Evolutionary conservation across 306 rosid species (phyloP).

Genomic region (Begonia peltatifolia): DNA sequence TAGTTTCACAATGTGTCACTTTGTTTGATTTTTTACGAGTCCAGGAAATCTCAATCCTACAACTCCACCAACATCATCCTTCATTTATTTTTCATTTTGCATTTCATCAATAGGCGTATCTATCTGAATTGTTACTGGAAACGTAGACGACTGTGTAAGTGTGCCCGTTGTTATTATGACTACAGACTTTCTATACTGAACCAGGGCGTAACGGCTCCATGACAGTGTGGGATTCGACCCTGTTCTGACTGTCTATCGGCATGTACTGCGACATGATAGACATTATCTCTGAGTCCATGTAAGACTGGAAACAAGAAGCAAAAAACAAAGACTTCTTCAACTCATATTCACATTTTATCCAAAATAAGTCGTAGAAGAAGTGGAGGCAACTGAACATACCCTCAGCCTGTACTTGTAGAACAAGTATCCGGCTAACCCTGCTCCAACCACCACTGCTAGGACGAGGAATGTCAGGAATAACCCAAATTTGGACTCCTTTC

Average conservation of each 20-base stretch:
- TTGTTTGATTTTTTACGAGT: no score
- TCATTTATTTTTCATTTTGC: no score
- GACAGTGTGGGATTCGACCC: slow-evolving; percentile 39
- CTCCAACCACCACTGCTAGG: slow-evolving; percentile 48
- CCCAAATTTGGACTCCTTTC: slow-evolving; percentile 51
- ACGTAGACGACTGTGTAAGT: no score
- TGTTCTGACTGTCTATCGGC: slow-evolving; percentile 66
- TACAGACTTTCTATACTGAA: slow-evolving; percentile 8
- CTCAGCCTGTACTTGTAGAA: slow-evolving; percentile 92
- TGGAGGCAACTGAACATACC: slow-evolving; percentile 20
- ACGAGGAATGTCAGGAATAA: slow-evolving; percentile 34
- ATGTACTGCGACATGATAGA: slow-evolving; percentile 96
- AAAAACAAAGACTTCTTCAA: no score
- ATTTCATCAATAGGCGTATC: no score
- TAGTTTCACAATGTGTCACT: no score
- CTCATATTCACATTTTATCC: no score
- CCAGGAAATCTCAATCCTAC: no score
- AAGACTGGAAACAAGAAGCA: slow-evolving; percentile 33
- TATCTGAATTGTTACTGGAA: no score
- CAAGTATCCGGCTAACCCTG: slow-evolving; percentile 51
- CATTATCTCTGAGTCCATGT: slow-evolving; percentile 97
- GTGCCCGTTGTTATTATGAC: no score
- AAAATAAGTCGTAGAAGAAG: no score
- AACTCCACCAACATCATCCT: no score
- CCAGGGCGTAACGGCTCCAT: slow-evolving; percentile 47